A percentile compares a stretch with the other conserved stretches of the same genome.
Evolutionary conservation across 1,284 basidiomycete genomes (phyloP).

Genomic region (Agroathelia rolfsii): DNA sequence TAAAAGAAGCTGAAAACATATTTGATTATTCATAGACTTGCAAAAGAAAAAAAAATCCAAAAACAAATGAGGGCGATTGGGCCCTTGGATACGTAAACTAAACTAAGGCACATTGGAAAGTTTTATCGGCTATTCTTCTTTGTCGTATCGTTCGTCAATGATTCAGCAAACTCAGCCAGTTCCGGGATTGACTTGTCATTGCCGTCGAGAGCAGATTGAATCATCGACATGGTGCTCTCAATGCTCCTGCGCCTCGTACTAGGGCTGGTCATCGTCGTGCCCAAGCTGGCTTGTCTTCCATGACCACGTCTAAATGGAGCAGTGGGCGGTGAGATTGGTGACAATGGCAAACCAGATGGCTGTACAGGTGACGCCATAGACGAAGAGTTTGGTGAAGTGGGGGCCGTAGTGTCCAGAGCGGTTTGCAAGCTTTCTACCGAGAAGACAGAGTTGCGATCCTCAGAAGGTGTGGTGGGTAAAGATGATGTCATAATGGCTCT

Average conservation of each 20-base stretch:
- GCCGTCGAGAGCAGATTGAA: conserved; percentile 81
- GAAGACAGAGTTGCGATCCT: conserved; percentile 33
- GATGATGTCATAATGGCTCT: conserved; percentile 43
- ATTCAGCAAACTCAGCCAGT: too few relatives aligned
- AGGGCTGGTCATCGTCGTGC: conserved; percentile 94
- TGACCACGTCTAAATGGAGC: conserved; percentile 70
- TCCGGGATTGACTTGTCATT: too few relatives aligned
- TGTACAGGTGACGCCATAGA: conserved; percentile 14
- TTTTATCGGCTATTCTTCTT: too few relatives aligned
- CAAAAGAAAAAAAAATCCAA: too few relatives aligned
- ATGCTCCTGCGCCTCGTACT: conserved; percentile 86
- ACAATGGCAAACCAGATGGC: conserved; percentile 24
- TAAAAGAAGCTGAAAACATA: too few relatives aligned
- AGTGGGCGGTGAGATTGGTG: conserved; percentile 23
- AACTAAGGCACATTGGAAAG: too few relatives aligned
- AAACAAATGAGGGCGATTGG: too few relatives aligned
- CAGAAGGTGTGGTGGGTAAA: conserved; percentile 39
- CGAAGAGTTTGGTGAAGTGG: conserved; percentile 17
- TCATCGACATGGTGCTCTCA: conserved; percentile 94
- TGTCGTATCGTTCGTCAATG: too few relatives aligned
- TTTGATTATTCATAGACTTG: too few relatives aligned
- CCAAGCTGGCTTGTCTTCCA: conserved; percentile 79
- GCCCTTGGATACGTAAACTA: too few relatives aligned
- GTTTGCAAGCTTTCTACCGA: conserved; percentile 45
- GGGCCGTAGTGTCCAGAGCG: conserved; percentile 31